These are phyloP conservation scores for Keqinozyma sinolaborantium DNA, from an alignment of 1,139 yeast species.

Conservation along the genomic window DNA sequence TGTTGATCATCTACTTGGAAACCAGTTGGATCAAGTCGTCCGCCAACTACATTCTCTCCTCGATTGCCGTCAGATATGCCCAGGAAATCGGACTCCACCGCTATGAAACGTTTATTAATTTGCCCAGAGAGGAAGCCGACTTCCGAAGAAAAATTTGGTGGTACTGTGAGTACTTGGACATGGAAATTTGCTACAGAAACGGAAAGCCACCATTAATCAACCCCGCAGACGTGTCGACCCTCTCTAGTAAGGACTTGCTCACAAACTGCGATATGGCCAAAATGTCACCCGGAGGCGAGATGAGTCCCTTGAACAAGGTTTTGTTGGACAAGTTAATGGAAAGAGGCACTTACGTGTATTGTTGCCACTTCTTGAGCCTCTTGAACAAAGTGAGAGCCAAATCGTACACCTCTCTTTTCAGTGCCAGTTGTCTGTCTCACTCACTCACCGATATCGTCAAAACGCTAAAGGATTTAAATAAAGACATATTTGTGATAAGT, in stretches of 20 bases:
- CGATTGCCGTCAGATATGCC: constrained; percentile 57
- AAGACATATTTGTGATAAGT: constrained; percentile 16
- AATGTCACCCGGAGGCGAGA: background rate
- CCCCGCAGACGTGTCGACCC: constrained; percentile 44
- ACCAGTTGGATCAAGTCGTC: constrained; percentile 39
- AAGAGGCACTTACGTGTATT: constrained; percentile 7
- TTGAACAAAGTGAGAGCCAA: constrained; percentile 26
- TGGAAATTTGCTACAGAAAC: constrained; percentile 48
- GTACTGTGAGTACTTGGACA: constrained; percentile 52
- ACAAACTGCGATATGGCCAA: background rate
- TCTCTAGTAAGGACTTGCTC: constrained; percentile 7
- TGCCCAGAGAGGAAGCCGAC: constrained; percentile 33
- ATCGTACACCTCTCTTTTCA: constrained; percentile 25
- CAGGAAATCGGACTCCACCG: constrained; percentile 67
- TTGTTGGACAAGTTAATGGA: constrained; percentile 6
- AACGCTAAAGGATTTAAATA: constrained; percentile 17
- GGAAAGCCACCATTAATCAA: constrained; percentile 62
- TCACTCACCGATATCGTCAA: constrained; percentile 14
- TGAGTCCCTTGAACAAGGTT: constrained; percentile 7
- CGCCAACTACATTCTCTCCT: constrained; percentile 38
- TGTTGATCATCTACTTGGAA: constrained; percentile 45
- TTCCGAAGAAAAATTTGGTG: constrained; percentile 51
- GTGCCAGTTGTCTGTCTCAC: constrained; percentile 20
- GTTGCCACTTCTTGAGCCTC: constrained; percentile 5
- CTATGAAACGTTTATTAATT: constrained; percentile 41